Percentiles rank a stretch among this genome's conserved stretches.
Evolutionary conservation across 805 yeast genomes (phyloP).

Genomic region (Kluyveromyces aestuarii): DNA sequence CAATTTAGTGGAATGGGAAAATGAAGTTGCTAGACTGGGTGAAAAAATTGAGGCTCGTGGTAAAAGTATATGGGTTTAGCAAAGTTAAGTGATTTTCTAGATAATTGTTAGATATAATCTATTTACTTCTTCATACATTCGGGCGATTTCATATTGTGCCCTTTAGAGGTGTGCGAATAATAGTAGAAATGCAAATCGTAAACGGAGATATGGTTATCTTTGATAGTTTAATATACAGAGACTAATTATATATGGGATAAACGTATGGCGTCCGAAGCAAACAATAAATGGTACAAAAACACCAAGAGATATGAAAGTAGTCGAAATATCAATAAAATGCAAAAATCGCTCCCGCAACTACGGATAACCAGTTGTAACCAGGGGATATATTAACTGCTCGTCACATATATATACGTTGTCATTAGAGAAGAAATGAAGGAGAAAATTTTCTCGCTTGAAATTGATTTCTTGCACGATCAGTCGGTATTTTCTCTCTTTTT

Average conservation of each 20-base stretch:
- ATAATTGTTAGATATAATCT: not conserved
- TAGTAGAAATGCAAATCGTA: too few species aligned
- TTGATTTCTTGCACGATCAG: not conserved
- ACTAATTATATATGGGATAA: not conserved
- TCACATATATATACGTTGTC: not conserved
- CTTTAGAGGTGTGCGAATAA: not conserved
- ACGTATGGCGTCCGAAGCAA: not conserved
- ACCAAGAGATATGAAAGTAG: not conserved
- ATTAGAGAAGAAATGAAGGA: not conserved
- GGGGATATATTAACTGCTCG: not conserved
- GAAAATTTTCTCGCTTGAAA: not conserved
- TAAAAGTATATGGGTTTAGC: constrained; percentile 51
- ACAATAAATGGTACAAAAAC: not conserved
- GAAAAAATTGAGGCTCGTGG: constrained; percentile 53
- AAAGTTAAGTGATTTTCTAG: not conserved
- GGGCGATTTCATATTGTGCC: not conserved
- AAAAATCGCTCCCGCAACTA: not conserved
- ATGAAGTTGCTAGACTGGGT: constrained; percentile 58
- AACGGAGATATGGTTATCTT: not conserved
- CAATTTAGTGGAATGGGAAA: constrained; percentile 71
- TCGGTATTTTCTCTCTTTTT: constrained; percentile 7
- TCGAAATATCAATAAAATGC: not conserved
- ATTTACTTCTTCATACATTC: not conserved
- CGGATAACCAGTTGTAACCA: not conserved
- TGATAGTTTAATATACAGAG: not conserved